Percentiles rank a stretch among this genome's conserved stretches.
Evolutionary conservation across 2,329 filamentous ascomycete genomes (phyloP).

Genomic region (Ophiocordyceps robertsii): DNA sequence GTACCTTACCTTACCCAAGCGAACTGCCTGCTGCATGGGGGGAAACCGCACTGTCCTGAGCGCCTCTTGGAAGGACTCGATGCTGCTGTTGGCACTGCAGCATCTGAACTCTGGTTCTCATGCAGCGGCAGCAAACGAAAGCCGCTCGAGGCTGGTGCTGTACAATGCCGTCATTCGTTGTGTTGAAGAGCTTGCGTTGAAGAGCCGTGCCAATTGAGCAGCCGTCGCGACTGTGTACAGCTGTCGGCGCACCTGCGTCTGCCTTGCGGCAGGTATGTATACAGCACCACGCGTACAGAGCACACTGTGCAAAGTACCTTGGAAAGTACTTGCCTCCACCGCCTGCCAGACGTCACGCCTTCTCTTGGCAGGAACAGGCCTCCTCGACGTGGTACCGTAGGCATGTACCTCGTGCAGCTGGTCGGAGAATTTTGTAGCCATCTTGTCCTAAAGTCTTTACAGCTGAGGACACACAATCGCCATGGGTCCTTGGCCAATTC

Average conservation of each 20-base stretch:
- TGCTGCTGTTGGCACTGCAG: background rate
- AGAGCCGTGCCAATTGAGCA: background rate
- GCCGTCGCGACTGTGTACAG: background rate
- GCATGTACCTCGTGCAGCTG: background rate
- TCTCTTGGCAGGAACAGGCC: background rate
- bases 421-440: too few relatives aligned
- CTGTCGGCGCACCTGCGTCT: background rate
- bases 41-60: too few relatives aligned
- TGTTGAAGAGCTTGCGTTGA: background rate
- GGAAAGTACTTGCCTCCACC: conserved; percentile 1
- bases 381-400: background rate
- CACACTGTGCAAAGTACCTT: background rate
- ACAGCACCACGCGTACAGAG: background rate
- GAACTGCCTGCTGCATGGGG: too few relatives aligned
- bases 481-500: too few relatives aligned
- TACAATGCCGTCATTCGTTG: background rate
- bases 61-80: too few relatives aligned
- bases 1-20: too few relatives aligned
- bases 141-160: too few relatives aligned
- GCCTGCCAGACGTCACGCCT: conserved; percentile 3
- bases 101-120: background rate
- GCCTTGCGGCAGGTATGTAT: background rate
- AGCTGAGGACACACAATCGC: too few relatives aligned
- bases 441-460: too few relatives aligned
- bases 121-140: background rate